These are phyloP conservation scores for Tripterygium wilfordii DNA, from an alignment of 177 flowering plant genomes.

Conservation along the genomic window DNA sequence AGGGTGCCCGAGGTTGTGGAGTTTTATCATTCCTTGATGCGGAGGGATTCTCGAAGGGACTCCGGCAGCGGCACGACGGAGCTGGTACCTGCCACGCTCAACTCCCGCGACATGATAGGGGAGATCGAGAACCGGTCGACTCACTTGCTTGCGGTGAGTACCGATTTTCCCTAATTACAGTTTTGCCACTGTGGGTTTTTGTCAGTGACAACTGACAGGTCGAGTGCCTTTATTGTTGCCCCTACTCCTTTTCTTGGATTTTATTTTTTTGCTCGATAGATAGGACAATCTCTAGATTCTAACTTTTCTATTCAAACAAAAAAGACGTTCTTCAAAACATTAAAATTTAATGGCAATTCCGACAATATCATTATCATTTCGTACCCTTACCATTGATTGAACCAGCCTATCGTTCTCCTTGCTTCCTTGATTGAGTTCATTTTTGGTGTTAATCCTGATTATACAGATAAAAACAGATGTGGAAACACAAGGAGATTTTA, in stretches of 20 bases:
- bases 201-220: background rate
- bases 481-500: conserved; percentile 66
- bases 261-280: no score
- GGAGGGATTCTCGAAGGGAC: conserved; percentile 30
- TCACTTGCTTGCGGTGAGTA: conserved; percentile 59
- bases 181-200: background rate
- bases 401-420: background rate
- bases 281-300: no score
- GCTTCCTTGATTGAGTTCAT: background rate
- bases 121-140: conserved; percentile 76
- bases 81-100: conserved; percentile 13
- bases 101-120: conserved; percentile 56
- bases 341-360: background rate
- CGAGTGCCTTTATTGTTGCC: background rate
- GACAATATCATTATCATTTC: no score
- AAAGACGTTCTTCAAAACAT: no score
- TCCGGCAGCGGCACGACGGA: conserved; percentile 13
- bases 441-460: background rate
- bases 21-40: conserved; percentile 40
- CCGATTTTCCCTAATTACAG: background rate
- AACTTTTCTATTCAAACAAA: no score
- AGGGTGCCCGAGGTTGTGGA: conserved; percentile 39
- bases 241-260: background rate
- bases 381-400: background rate
- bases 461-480: conserved; percentile 57